phyloP scores from a whole-genome alignment of 352 stramenopile species.

The Peronosclerospora sorghi region DNA sequence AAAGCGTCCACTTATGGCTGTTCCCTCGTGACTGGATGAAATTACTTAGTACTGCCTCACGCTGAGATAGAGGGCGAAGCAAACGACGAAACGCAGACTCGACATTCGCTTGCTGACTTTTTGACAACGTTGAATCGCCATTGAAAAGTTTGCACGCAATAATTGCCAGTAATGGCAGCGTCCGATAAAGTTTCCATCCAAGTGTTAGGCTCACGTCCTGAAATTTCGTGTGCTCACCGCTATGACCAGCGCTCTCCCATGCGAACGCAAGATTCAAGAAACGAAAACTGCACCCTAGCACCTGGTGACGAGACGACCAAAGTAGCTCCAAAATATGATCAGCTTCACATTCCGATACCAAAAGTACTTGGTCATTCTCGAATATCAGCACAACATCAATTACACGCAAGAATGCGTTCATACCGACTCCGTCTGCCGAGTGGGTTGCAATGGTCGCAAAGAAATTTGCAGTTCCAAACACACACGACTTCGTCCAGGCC shows the following conservation, averaged over 20 bases:
- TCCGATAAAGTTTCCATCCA: no score
- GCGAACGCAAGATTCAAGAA: slow-evolving; percentile 22
- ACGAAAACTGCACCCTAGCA: slow-evolving; percentile 4
- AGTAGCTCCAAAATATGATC: no score
- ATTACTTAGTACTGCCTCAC: slow-evolving; percentile 14
- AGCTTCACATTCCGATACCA: no score
- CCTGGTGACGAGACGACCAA: neutral
- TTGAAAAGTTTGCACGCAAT: slow-evolving; percentile 23
- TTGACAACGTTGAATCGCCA: slow-evolving; percentile 22
- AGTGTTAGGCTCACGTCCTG: slow-evolving; percentile 6
- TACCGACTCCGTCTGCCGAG: neutral
- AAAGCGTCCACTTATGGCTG: no score
- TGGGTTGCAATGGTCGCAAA: slow-evolving; percentile 14
- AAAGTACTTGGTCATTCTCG: no score
- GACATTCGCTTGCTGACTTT: slow-evolving; percentile 5
- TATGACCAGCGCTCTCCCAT: slow-evolving; percentile 9
- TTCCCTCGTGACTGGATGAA: no score
- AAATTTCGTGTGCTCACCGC: slow-evolving; percentile 4
- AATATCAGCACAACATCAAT: slow-evolving; percentile 36
- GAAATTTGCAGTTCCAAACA: slow-evolving; percentile 42
- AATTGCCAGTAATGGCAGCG: slow-evolving; percentile 2
- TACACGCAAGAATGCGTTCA: slow-evolving; percentile 22
- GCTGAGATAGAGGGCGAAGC: no score
- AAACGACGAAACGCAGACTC: neutral
- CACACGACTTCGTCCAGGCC: slow-evolving; percentile 12